A percentile compares a stretch with the other conserved stretches of the same genome.
Evolutionary conservation across 208 protist genomes (phyloP).

Genomic region (Leishmania mexicana): DNA sequence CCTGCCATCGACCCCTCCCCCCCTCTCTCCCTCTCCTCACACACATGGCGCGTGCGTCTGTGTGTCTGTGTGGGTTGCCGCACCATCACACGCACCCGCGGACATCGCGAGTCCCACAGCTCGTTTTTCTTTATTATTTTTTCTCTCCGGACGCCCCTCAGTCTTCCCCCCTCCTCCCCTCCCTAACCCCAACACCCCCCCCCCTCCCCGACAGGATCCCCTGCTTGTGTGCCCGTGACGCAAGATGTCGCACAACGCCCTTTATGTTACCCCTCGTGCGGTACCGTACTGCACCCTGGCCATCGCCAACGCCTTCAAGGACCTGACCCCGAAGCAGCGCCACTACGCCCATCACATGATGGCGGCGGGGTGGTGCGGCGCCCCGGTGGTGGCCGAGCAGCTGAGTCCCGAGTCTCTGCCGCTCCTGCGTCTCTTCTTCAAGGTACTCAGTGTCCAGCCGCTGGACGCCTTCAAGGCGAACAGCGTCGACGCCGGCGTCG

Average conservation of each 20-base stretch:
- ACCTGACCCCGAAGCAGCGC: slow-evolving; percentile 71
- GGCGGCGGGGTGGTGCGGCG: slow-evolving; percentile 53
- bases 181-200: not conserved
- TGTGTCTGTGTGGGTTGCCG: not conserved
- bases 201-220: not conserved
- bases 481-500: slow-evolving; percentile 25
- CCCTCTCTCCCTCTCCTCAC: not conserved
- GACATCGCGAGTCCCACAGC: not conserved
- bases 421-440: slow-evolving; percentile 51
- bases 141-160: not conserved
- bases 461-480: slow-evolving; percentile 27
- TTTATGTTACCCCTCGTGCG: slow-evolving; percentile 58
- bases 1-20: not conserved
- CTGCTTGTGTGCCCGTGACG: not conserved
- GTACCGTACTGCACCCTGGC: slow-evolving; percentile 72
- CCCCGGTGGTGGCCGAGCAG: slow-evolving; percentile 54
- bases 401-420: slow-evolving; percentile 68
- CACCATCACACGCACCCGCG: not conserved
- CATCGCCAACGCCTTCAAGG: slow-evolving; percentile 69
- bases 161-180: not conserved
- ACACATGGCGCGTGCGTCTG: not conserved
- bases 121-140: not conserved
- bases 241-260: slow-evolving; percentile 17
- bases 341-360: slow-evolving; percentile 87
- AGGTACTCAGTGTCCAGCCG: slow-evolving; percentile 36